Evolutionary conservation across 169 alveolate genomes (phyloP), one percentile per base, ranked within the genome.

Genomic region (Cryptosporidium baileyi): DNA sequence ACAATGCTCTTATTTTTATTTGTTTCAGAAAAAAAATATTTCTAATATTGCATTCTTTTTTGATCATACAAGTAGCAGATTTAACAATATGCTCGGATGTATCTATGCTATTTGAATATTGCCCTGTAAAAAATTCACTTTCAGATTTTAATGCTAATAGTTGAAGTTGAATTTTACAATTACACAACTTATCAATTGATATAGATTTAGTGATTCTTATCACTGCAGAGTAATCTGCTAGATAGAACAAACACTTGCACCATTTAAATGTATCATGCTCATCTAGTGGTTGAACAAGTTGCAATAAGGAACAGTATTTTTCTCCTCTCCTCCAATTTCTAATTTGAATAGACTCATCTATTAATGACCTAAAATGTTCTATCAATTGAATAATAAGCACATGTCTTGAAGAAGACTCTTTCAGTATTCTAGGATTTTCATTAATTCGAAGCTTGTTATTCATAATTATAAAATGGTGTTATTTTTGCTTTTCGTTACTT

Each of bases 271-370:
- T 54, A 36, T 57, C 65, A 24, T 45, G 19, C 7, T 13, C 9
- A 32, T 74, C 74, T 8, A 54, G 22, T 15, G 85, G 85, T 2
- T 24, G 32, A 0, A 74, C 34, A 4, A 57, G 67, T 54, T 45
- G 63, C 17, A 74, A 57, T 32, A 74, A 5, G 19, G 85, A 40
- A 74, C 74, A 74, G 19, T 54, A 74, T 59, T 57, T 74, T 51
- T 74, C 85, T 7, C 85, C 85, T 11, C 85, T 51, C 26, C 40
- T 51, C 85, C 85, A 74, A 59, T 74, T 74, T 17, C 85, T 74
- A 38, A 74, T 54, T 74, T 54, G 57, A 6, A 74, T 74, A 19
- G 85, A 74, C 36, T 34, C 67, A 54, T 74, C 60, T 24, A 74
- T 74, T 38, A 74, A 26, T 17, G n/a, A 2, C 41, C 54, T 54